Conservation (phyloP, 768 basidiomycete genomes). For the Phallus indusiatus region DNA sequence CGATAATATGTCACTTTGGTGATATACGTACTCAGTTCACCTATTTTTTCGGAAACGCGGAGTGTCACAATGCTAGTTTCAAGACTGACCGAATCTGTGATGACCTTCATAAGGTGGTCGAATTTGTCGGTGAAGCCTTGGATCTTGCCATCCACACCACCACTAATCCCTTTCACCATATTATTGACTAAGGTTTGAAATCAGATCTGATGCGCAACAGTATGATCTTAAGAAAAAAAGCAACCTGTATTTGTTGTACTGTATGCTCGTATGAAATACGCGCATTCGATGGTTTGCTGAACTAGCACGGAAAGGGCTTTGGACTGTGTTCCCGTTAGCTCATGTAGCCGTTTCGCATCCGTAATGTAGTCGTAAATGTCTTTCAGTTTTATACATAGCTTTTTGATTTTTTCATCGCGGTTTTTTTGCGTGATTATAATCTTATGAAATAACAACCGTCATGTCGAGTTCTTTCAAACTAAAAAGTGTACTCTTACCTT, state of each 20-base stretch:
- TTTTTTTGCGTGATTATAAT: neutral
- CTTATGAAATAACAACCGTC: neutral
- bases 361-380: neutral
- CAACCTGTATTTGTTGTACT: slow-evolving; percentile 11
- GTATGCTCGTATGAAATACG: slow-evolving; percentile 22
- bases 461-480: neutral
- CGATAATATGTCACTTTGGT: neutral
- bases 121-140: neutral
- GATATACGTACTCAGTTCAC: neutral
- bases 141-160: neutral
- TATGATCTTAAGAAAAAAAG: neutral
- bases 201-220: neutral
- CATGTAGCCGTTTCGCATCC: neutral
- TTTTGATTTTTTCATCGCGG: neutral
- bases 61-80: neutral
- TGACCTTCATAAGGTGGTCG: neutral
- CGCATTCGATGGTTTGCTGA: slow-evolving; percentile 21
- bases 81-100: neutral
- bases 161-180: neutral
- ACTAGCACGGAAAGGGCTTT: slow-evolving; percentile 7
- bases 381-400: neutral
- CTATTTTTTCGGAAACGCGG: neutral
- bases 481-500: neutral
- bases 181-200: neutral
- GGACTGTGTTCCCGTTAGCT: neutral